Evolutionary conservation across 768 basidiomycete species (phyloP), one percentile per base, ranked within the genome.

Genomic region (Russula ochroleuca): DNA sequence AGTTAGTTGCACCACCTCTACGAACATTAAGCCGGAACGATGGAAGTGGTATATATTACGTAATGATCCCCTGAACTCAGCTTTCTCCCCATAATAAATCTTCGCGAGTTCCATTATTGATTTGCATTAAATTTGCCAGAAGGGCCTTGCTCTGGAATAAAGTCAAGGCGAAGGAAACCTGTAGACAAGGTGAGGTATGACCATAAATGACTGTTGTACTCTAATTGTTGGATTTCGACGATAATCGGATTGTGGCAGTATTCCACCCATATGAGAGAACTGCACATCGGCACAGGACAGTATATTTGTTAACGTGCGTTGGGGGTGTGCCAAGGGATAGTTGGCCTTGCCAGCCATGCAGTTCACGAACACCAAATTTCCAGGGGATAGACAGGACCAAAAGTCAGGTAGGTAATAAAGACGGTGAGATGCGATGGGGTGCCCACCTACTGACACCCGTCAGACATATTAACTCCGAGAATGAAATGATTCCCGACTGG

Each of bases 11-110:
- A 25, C 55, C 17, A 19, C 35, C 28, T 45, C 56, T 45, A 57
- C 25, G 38, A 61, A 43, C 53, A 35, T 61, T 64, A 64, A 64
- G 63, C 58, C 63, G 60, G 37, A 65, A 54, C 61, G 51, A 51
- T 48, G 54, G 38, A 35, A 52, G 56, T 51, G 19, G 59, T 17
- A 48, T 11, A 8, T 43, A n/a, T 40, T 54, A 60, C 21, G 31
- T 64, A 64, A 60, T 43, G 47, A 50, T 55, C 58, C 56, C 19
- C 40, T 56, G 58, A 19, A 23, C 9, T 52, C 17, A 47, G 43
- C 35, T 33, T 43, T 25, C 21, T 35, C 47, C 45, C 21, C 49
- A 13, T 40, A 21, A 2, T 28, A 28, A 52, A 8, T 45, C 23
- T 10, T 53, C 40, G 51, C 17, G 11, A 15, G 19, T 52, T 52